Base-by-base conservation (phyloP, 768 basidiomycete species). In the Phanerodontia chrysosporium region DNA sequence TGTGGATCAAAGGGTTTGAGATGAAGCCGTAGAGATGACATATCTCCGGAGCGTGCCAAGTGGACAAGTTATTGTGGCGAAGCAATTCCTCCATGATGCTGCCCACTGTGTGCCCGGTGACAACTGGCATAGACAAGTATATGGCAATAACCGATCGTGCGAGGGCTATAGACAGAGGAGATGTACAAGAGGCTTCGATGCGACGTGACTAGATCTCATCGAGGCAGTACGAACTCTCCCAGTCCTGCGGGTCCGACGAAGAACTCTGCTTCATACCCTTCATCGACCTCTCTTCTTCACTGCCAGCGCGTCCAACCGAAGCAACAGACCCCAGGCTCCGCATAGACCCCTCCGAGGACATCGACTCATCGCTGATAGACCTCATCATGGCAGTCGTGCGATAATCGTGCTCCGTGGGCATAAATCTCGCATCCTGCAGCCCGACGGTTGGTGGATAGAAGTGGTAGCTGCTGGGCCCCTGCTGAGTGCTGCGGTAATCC, bases 171-270 rank as follows among this genome's bases (percentile, higher is more conserved):
- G n/a, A n/a, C n/a, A n/a, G n/a, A n/a, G n/a, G n/a, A n/a, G n/a
- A n/a, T n/a, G n/a, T n/a, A n/a, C n/a, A n/a, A n/a, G n/a, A n/a
- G n/a, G n/a, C n/a, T n/a, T n/a, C n/a, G n/a, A 16, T 28, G 27
- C 22, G 9, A 28, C 25, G 16, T 25, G 24, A 51, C n/a, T 22
- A 53, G 8, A 53, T 32, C 10, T 53, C 44, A 3, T 61, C 60
- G 49, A 61, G 27, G 30, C 48, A 52, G 29, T 61, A 57, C 22
- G 45, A 36, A n/a, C 35, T 35, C 55, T 61, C 60, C 60, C 60
- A 61, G 28, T 61, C 60, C 48, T 52, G 60, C 36, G 55, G 32
- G 45, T 61, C 60, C 13, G 53, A 57, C 22, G 60, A 61, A 21
- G 24, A 28, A 27, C 25, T 32, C 42, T 44, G 25, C 45, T 28